These are phyloP conservation scores for Santalum album DNA, from an alignment of 164 flowering plant genomes.

Conservation along the genomic window DNA sequence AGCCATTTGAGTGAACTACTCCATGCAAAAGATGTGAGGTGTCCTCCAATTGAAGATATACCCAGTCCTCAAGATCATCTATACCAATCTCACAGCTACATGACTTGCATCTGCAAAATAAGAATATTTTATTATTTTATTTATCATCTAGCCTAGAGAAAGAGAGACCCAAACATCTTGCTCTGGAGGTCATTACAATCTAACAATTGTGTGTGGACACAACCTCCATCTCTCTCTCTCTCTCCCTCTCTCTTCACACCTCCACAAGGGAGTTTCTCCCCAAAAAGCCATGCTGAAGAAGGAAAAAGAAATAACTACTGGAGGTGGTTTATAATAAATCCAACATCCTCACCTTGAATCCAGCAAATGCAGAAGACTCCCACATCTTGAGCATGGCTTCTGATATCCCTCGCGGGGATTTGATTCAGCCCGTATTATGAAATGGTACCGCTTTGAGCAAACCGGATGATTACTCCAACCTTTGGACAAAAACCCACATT, in stretches of 20 bases:
- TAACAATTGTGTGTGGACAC: no score
- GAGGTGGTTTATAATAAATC: background rate
- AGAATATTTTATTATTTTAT: no score
- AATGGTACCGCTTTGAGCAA: slow-evolving; percentile 72
- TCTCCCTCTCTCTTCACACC: no score
- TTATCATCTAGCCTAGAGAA: no score
- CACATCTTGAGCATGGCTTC: slow-evolving; percentile 56
- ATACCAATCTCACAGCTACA: slow-evolving; percentile 46
- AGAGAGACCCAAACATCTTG: no score
- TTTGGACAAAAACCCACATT: slow-evolving; percentile 1
- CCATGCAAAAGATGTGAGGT: slow-evolving; percentile 78
- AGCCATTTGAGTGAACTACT: slow-evolving; percentile 73
- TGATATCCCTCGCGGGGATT: slow-evolving; percentile 42
- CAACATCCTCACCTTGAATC: slow-evolving; percentile 70
- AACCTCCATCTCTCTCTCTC: no score
- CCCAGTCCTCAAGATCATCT: slow-evolving; percentile 72
- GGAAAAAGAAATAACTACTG: background rate
- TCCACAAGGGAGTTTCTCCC: no score
- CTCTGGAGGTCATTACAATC: no score
- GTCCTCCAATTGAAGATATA: slow-evolving; percentile 56
- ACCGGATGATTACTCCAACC: slow-evolving; percentile 92
- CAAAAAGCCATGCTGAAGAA: no score
- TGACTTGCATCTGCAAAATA: slow-evolving; percentile 75
- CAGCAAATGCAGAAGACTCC: slow-evolving; percentile 34
- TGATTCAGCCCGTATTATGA: slow-evolving; percentile 55